Base-by-base conservation (phyloP, 495 filamentous ascomycete genomes). In the Lepidopterella palustris region DNA sequence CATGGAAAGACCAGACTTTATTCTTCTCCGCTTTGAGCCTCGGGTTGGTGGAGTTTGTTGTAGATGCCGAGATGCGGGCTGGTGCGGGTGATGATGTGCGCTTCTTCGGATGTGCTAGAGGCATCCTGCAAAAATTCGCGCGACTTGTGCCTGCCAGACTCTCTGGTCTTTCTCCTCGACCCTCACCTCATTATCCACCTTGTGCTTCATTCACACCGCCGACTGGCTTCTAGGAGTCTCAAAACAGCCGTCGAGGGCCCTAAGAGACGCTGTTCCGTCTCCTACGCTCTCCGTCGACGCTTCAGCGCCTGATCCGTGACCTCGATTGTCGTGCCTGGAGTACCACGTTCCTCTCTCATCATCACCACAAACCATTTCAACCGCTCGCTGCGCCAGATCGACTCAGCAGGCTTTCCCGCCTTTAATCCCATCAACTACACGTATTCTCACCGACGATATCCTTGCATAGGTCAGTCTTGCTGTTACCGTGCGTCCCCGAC, bases 311-410 rank as follows among this genome's bases (percentile, higher is more conserved):
- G 24, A 50, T 24, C 47, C 47, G 47, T 50, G 47, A 50, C 47
- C 15, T 50, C 47, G 47, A 50, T 50, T 50, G 47, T 50, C 47
- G 47, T 50, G 47, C 47, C 47, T 50, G 47, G 47, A 50, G 47
- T 50, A 50, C 47, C 24, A 21, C 45, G 11, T 18, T 27, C 23
- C 47, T 13, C 26, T 50, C 24, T 50, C 20, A 18, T 50, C 47
- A 50, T 25, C 47, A 50, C 47, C 20, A 25, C 15, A 3, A 3
- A 50, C 47, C 47, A 50, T 25, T 24, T 50, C 47, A 50, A 24
- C 47, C 24, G 25, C 20, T 24, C 47, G 47, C 47, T 27, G 21
- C 47, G 20, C 47, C 25, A 27, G 15, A 18, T 25, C 18, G 47
- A 50, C 18, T 24, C 47, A 6, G 47, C 47, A 24, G 26, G 47